These are phyloP conservation scores for Backusella liffmaniae DNA, from an alignment of 192 early-diverging fungal species.

Conservation along the genomic window DNA sequence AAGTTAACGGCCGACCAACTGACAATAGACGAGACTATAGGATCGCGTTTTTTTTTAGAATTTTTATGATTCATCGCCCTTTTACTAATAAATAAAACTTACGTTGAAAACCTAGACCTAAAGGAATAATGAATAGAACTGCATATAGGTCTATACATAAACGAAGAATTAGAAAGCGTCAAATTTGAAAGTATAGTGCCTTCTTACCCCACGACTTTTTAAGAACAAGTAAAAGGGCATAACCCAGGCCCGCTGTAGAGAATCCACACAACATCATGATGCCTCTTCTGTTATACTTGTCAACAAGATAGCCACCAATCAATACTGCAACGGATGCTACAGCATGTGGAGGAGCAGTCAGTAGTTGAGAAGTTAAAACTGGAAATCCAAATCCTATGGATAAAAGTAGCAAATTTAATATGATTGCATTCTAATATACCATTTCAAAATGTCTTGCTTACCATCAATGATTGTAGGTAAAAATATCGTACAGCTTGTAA, in stretches of 20 bases:
- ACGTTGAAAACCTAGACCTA: constrained; percentile 20
- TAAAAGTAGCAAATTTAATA: constrained; percentile 1
- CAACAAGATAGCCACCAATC: constrained; percentile 7
- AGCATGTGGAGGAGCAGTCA: constrained; percentile 20
- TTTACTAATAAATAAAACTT: background rate
- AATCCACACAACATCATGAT: constrained; percentile 19
- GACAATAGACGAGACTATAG: constrained; percentile 12
- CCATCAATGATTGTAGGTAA: constrained; percentile 25
- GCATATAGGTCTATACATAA: constrained; percentile 15
- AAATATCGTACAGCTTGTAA: constrained; percentile 19
- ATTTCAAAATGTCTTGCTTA: background rate
- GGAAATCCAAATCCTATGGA: constrained; percentile 29
- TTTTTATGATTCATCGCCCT: background rate
- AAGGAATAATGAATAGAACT: constrained; percentile 13
- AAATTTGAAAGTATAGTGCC: background rate
- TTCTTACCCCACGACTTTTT: constrained; percentile 28
- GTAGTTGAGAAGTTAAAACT: constrained; percentile 22
- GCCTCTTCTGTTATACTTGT: constrained; percentile 20
- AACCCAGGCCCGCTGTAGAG: constrained; percentile 12
- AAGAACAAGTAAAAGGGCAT: constrained; percentile 10
- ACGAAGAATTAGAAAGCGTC: background rate
- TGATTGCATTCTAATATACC: background rate
- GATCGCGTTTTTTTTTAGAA: background rate
- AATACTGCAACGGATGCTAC: constrained; percentile 1
- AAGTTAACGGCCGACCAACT: constrained; percentile 27